Evolutionary conservation across 2,329 filamentous ascomycete species (phyloP).

Genomic region (Davidsoniella neocaledoniae): DNA sequence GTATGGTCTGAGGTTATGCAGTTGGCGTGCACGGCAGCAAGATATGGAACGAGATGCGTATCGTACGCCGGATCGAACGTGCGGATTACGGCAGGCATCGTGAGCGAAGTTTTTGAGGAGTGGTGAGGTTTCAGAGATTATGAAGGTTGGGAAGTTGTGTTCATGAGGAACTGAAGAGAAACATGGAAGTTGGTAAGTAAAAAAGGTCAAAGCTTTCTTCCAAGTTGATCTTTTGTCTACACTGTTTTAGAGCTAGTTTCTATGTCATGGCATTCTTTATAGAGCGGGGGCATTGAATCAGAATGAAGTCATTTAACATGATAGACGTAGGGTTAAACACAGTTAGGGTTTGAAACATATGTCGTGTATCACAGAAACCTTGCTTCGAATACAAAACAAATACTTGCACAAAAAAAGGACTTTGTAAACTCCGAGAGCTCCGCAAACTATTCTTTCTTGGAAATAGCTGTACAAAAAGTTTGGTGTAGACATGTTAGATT

Average conservation of each 20-base stretch:
- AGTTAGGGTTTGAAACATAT: background rate
- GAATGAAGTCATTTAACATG: too few relatives aligned
- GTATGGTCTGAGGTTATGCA: conserved; percentile 42
- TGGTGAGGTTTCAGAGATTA: background rate
- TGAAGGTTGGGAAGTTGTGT: too few relatives aligned
- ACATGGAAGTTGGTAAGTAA: background rate
- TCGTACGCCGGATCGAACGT: conserved; percentile 30
- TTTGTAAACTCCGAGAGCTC: too few relatives aligned
- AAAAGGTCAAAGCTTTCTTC: background rate
- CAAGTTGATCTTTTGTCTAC: too few relatives aligned
- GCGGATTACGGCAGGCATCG: conserved; percentile 18
- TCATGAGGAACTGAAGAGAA: background rate
- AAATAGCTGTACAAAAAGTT: too few relatives aligned
- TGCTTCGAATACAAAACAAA: too few relatives aligned
- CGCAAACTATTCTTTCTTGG: too few relatives aligned
- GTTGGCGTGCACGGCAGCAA: conserved; percentile 39
- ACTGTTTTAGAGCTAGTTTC: too few relatives aligned
- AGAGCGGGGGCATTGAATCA: conserved; percentile 1
- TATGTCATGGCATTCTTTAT: too few relatives aligned
- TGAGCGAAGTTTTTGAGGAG: background rate
- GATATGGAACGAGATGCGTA: conserved; percentile 34
- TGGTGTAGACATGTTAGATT: too few relatives aligned
- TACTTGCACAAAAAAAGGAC: too few relatives aligned
- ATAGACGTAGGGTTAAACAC: background rate
- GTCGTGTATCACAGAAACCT: too few relatives aligned